Evolutionary conservation across 768 basidiomycete species (phyloP).

Genomic region (Psilocybe cyanescens): DNA sequence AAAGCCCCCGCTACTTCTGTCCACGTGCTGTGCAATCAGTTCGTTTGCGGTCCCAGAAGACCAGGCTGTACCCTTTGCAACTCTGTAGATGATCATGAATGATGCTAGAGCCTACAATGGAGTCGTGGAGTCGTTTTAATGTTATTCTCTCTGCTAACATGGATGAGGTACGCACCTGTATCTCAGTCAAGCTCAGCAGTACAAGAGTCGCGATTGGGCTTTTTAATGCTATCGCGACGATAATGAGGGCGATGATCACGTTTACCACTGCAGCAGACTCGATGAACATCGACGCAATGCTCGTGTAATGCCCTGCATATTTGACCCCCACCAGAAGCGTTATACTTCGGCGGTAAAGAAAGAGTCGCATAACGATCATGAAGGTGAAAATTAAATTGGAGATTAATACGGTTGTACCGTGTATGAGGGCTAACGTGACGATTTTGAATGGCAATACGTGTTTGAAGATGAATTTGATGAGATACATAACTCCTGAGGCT

Average conservation of each 20-base stretch:
- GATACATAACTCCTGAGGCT: slow-evolving; percentile 7
- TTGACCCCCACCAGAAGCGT: slow-evolving; percentile 7
- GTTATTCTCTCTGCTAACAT: not conserved
- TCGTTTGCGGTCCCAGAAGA: slow-evolving; percentile 12
- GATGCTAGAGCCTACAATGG: slow-evolving; percentile 15
- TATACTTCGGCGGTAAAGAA: slow-evolving; percentile 15
- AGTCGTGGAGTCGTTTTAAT: not conserved
- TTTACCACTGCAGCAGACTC: slow-evolving; percentile 21
- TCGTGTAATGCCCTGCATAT: slow-evolving; percentile 18
- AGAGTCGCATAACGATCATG: slow-evolving; percentile 22
- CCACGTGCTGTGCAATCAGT: slow-evolving; percentile 10
- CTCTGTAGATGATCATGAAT: slow-evolving; percentile 17
- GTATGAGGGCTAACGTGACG: slow-evolving; percentile 1
- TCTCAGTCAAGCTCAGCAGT: slow-evolving; percentile 11
- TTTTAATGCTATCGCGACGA: slow-evolving; percentile 14
- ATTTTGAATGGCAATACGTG: not conserved
- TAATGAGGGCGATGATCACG: slow-evolving; percentile 9
- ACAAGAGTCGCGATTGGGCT: slow-evolving; percentile 14
- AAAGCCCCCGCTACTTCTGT: not conserved
- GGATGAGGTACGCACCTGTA: slow-evolving; percentile 15
- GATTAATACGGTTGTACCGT: slow-evolving; percentile 6
- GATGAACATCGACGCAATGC: slow-evolving; percentile 21
- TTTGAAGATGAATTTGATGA: not conserved
- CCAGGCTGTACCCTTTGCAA: slow-evolving; percentile 19
- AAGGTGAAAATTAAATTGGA: slow-evolving; percentile 19